Evolutionary conservation across 345 rosid species (phyloP).

Genomic region (Salix purpurea): DNA sequence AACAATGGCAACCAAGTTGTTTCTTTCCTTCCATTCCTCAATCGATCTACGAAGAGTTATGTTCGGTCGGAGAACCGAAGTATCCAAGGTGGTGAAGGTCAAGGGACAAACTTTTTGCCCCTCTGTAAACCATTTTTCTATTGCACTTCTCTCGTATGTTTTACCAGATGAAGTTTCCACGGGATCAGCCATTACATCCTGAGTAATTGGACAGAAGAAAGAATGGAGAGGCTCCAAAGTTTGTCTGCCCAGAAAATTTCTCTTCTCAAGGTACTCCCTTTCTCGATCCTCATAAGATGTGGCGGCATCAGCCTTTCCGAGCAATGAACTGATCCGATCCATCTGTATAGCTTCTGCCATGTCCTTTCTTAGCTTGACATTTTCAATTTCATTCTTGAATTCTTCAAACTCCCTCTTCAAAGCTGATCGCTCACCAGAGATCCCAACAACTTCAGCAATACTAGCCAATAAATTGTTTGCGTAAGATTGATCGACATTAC

Average conservation of each 20-base stretch:
- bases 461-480: constrained; percentile 14
- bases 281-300: constrained; percentile 21
- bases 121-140: constrained; percentile 25
- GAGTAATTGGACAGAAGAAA: constrained; percentile 28
- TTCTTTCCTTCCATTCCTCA: constrained; percentile 27
- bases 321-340: constrained; percentile 16
- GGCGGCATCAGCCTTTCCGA: constrained; percentile 23
- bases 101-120: constrained; percentile 22
- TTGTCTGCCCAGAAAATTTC: constrained; percentile 17
- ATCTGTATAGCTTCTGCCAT: constrained; percentile 12
- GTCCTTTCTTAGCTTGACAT: constrained; percentile 8
- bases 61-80: constrained; percentile 19
- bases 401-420: constrained; percentile 15
- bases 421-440: constrained; percentile 12
- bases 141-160: constrained; percentile 26
- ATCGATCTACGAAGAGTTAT: constrained; percentile 21
- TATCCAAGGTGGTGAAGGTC: constrained; percentile 9
- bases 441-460: constrained; percentile 10
- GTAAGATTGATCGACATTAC: constrained; percentile 6
- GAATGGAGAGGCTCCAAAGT: constrained; percentile 21
- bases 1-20: constrained; percentile 22
- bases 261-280: constrained; percentile 5
- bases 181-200: constrained; percentile 25
- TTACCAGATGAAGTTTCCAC: constrained; percentile 27
- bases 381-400: constrained; percentile 17